Conservation (phyloP, 768 basidiomycete genomes). For the Naganishia vaughanmartiniae region DNA sequence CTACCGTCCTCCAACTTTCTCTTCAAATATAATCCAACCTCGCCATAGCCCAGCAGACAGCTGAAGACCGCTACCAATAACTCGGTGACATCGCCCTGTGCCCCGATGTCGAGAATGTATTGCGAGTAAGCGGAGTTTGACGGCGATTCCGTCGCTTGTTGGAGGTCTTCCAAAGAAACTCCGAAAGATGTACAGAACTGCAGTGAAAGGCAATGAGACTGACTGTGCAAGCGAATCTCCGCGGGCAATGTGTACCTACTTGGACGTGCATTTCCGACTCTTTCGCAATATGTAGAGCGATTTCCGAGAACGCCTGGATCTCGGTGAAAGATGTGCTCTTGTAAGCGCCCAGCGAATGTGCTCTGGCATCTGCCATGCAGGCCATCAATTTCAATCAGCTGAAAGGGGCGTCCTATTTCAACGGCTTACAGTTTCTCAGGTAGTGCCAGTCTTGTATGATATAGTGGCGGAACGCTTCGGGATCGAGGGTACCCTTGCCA, state of each 20-base stretch:
- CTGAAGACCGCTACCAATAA: conserved; percentile 77
- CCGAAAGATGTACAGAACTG: conserved; percentile 70
- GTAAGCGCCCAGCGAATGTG: conserved; percentile 67
- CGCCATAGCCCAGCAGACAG: conserved; percentile 87
- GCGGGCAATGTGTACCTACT: conserved; percentile 35
- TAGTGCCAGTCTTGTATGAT: conserved; percentile 60
- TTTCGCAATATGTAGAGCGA: conserved; percentile 63
- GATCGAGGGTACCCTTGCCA: conserved; percentile 67
- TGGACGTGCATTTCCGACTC: conserved; percentile 71
- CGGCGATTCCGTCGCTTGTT: conserved; percentile 63
- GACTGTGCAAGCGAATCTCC: not conserved
- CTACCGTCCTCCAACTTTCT: conserved; percentile 57
- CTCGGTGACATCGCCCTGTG: conserved; percentile 71
- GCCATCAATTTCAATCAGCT: conserved; percentile 21
- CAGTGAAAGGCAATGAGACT: not conserved
- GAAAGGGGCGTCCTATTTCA: not conserved
- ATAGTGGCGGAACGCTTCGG: conserved; percentile 73
- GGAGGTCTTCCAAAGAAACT: conserved; percentile 63
- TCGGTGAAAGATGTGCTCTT: conserved; percentile 67
- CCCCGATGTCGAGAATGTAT: conserved; percentile 74
- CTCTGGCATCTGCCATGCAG: conserved; percentile 43
- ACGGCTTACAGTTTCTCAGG: conserved; percentile 55
- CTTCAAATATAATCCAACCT: conserved; percentile 81
- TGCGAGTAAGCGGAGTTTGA: conserved; percentile 82
- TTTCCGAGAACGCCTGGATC: conserved; percentile 65